These are phyloP conservation scores for Apiospora malaysiana DNA, from an alignment of 2,329 filamentous ascomycete species.

Conservation along the genomic window DNA sequence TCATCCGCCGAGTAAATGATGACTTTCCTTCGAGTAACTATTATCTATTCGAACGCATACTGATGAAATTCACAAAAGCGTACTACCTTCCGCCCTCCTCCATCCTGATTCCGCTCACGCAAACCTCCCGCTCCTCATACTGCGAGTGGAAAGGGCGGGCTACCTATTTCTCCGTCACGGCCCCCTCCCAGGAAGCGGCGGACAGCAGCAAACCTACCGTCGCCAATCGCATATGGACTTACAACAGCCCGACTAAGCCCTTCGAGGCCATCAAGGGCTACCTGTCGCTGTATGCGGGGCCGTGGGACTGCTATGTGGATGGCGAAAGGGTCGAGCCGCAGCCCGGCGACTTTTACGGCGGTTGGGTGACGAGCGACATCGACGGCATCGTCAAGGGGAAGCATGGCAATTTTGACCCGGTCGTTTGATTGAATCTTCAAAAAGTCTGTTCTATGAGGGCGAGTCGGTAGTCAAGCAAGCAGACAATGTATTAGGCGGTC, in stretches of 20 bases:
- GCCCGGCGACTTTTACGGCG: slow-evolving; percentile 68
- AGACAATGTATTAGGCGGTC: no score
- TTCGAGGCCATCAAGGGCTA: slow-evolving; percentile 61
- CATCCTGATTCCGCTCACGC: slow-evolving; percentile 52
- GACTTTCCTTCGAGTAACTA: no score
- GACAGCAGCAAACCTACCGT: slow-evolving; percentile 44
- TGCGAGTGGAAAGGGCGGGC: slow-evolving; percentile 69
- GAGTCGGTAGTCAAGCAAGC: background rate
- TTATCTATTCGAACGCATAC: background rate
- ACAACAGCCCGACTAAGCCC: slow-evolving; percentile 56
- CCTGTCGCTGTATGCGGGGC: slow-evolving; percentile 65
- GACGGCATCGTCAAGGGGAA: slow-evolving; percentile 55
- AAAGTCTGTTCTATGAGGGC: background rate
- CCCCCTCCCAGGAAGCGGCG: slow-evolving; percentile 25
- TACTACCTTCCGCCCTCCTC: slow-evolving; percentile 64
- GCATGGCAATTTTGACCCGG: slow-evolving; percentile 47
- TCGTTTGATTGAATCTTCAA: slow-evolving; percentile 32
- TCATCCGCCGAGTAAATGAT: slow-evolving; percentile 68
- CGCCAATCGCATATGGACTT: slow-evolving; percentile 63
- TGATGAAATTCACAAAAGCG: slow-evolving; percentile 41
- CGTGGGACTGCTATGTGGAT: slow-evolving; percentile 68
- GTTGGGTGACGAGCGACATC: slow-evolving; percentile 67
- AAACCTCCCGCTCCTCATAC: slow-evolving; percentile 50
- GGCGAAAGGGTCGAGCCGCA: slow-evolving; percentile 64
- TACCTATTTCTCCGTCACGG: slow-evolving; percentile 59